Evolutionary conservation across 1,284 basidiomycete genomes (phyloP).

Genomic region (Puccinia triticina): DNA sequence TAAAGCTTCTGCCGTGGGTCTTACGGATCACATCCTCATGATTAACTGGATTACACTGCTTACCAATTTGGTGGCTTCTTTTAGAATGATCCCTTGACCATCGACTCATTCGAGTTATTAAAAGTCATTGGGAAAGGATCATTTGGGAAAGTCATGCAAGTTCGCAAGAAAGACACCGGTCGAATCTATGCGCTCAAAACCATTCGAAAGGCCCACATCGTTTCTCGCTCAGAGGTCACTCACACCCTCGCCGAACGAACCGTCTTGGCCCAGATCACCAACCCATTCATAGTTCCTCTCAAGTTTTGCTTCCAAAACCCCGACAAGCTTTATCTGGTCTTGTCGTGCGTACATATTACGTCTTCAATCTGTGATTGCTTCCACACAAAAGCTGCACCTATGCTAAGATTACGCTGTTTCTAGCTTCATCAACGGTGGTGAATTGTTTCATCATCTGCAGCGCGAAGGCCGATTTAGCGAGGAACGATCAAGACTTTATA

Average conservation of each 20-base stretch:
- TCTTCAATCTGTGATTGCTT: not conserved
- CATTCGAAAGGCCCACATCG: conserved; percentile 96
- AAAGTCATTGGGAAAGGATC: conserved; percentile 52
- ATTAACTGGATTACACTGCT: not conserved
- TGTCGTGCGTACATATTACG: conserved; percentile 65
- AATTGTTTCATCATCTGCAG: conserved; percentile 97
- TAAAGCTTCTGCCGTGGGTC: conserved; percentile 48
- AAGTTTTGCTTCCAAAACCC: conserved; percentile 99
- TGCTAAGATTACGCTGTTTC: not conserved
- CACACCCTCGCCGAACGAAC: conserved; percentile 99
- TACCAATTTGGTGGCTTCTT: not conserved
- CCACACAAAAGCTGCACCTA: not conserved
- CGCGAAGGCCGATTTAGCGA: conserved; percentile 89
- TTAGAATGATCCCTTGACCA: conserved; percentile 51
- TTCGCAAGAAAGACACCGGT: conserved; percentile 94
- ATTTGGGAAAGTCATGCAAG: conserved; percentile 79
- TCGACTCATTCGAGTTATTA: conserved; percentile 51
- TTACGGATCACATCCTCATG: not conserved
- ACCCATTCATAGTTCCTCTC: conserved; percentile 95
- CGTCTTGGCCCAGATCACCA: conserved; percentile 91
- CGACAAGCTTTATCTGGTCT: conserved; percentile 91
- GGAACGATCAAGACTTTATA: conserved; percentile 89
- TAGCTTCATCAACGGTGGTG: conserved; percentile 91
- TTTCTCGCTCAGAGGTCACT: conserved; percentile 97
- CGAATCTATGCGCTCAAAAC: conserved; percentile 99